Evolutionary conservation across 75 land plant species (phyloP).

Genomic region (Cryptomeria japonica): DNA sequence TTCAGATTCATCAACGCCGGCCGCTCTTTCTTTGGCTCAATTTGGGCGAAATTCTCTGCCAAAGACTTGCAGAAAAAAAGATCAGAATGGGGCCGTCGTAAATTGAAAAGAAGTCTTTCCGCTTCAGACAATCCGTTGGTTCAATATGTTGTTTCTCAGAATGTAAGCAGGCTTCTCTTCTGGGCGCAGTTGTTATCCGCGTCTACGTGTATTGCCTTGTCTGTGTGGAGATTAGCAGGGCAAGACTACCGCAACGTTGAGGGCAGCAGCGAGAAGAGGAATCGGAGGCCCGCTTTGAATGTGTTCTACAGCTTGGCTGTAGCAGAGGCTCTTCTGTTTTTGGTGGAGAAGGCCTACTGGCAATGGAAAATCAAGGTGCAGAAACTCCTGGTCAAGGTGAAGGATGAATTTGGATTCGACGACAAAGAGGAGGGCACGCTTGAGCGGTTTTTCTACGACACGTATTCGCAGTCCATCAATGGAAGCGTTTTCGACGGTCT

Average conservation of each 20-base stretch:
- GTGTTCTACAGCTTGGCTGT: slow-evolving; percentile 21
- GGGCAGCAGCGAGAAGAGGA: slow-evolving; percentile 31
- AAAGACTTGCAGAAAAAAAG: neutral
- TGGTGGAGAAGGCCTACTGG: slow-evolving; percentile 30
- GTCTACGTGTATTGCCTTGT: no score
- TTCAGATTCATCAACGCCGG: neutral
- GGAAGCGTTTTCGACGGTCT: slow-evolving; percentile 84
- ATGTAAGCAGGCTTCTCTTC: slow-evolving; percentile 46
- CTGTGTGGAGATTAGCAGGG: slow-evolving; percentile 32
- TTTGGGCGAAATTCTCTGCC: neutral
- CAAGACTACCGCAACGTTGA: slow-evolving; percentile 46
- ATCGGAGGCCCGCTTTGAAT: slow-evolving; percentile 45
- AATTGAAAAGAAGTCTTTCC: slow-evolving; percentile 35
- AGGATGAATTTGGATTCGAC: slow-evolving; percentile 40
- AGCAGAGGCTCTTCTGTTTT: no score
- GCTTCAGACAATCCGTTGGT: slow-evolving; percentile 55
- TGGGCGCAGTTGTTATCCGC: no score
- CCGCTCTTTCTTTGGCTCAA: neutral
- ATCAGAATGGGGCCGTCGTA: neutral
- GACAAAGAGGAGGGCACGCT: slow-evolving; percentile 22
- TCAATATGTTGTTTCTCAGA: slow-evolving; percentile 53
- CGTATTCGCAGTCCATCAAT: slow-evolving; percentile 61
- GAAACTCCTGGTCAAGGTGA: slow-evolving; percentile 49
- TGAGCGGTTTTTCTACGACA: slow-evolving; percentile 58
- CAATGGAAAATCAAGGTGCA: slow-evolving; percentile 55